Evolutionary conservation across 805 yeast genomes (phyloP).

Genomic region (Trichomonascus vanleenenianus): DNA sequence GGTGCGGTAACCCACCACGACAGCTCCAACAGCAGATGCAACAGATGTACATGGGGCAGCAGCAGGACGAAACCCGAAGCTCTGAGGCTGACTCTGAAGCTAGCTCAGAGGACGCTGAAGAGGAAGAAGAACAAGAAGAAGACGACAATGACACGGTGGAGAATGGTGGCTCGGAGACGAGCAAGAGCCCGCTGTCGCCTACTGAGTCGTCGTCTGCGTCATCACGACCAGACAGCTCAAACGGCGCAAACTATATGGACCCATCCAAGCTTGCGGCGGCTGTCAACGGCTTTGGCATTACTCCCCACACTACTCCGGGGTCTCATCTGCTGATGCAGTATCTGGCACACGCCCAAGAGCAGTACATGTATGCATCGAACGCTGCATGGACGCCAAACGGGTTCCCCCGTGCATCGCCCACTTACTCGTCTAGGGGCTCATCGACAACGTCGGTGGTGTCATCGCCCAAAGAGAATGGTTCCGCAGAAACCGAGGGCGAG

Average conservation of each 20-base stretch:
- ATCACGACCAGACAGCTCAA: background rate
- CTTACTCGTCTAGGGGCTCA: no score
- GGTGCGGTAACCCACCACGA: slow-evolving; percentile 92
- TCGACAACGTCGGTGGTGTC: background rate
- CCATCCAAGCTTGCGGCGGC: no score
- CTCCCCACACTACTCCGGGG: slow-evolving; percentile 37
- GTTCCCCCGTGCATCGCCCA: no score
- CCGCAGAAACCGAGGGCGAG: background rate
- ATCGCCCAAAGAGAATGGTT: background rate
- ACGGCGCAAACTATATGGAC: background rate
- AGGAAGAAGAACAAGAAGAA: no score
- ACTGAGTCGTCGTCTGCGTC: background rate
- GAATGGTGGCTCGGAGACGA: background rate
- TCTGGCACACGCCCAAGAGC: slow-evolving; percentile 60
- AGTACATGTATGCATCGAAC: slow-evolving; percentile 18
- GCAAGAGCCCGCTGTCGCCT: background rate
- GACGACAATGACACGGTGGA: background rate
- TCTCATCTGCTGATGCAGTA: slow-evolving; percentile 75
- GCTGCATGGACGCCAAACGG: slow-evolving; percentile 10
- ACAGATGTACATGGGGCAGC: no score
- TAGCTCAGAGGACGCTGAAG: background rate
- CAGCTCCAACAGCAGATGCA: slow-evolving; percentile 6
- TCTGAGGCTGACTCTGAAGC: no score
- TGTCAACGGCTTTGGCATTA: background rate
- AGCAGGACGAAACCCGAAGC: no score